A percentile compares a stretch with the other conserved stretches of the same genome.
These are phyloP conservation scores for Trametes gibbosa DNA, from an alignment of 768 basidiomycete species.

Conservation along the genomic window DNA sequence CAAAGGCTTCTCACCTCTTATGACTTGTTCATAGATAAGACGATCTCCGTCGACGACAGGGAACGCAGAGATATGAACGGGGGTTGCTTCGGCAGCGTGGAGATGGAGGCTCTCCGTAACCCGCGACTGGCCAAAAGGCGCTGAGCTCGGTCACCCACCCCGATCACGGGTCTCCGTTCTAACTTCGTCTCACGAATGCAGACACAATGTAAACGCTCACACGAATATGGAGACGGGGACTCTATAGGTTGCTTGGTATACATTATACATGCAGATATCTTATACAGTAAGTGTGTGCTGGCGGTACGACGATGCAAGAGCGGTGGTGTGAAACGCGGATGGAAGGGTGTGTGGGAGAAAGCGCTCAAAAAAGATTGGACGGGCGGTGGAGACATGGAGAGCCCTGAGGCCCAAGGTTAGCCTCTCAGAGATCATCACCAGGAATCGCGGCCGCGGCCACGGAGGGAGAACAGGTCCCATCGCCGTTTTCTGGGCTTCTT, in stretches of 20 bases:
- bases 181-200: background rate
- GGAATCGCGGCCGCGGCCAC: slow-evolving; percentile 12
- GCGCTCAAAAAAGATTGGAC: background rate
- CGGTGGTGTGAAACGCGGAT: background rate
- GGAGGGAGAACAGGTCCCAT: slow-evolving; percentile 24
- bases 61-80: slow-evolving; percentile 6
- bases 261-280: slow-evolving; percentile 16
- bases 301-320: slow-evolving; percentile 5
- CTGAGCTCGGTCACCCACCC: slow-evolving; percentile 2
- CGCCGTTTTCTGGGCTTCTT: slow-evolving; percentile 14
- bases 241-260: slow-evolving; percentile 7
- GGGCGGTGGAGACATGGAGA: background rate
- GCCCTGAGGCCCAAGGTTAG: background rate
- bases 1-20: slow-evolving; percentile 1
- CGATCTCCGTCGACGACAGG: background rate
- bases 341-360: background rate
- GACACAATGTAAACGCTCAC: background rate
- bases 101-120: slow-evolving; percentile 14
- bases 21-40: slow-evolving; percentile 13
- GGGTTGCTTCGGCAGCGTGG: slow-evolving; percentile 13
- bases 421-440: slow-evolving; percentile 4
- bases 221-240: background rate
- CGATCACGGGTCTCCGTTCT: slow-evolving; percentile 10
- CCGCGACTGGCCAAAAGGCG: background rate
- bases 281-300: slow-evolving; percentile 14